Evolutionary conservation across 345 rosid species (phyloP).

Genomic region (Trapa bicornis): DNA sequence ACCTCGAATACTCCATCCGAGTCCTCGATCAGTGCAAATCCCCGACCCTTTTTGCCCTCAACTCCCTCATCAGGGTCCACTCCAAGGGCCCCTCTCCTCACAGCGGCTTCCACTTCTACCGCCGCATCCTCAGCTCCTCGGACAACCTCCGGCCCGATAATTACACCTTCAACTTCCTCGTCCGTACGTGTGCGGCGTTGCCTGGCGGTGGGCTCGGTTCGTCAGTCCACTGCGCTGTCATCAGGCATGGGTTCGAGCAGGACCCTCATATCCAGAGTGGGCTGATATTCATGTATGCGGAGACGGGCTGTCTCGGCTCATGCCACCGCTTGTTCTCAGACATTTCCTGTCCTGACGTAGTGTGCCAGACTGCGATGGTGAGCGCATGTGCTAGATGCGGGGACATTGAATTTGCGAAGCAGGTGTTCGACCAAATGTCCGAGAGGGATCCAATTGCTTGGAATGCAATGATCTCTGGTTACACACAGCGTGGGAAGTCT

Average conservation of each 20-base stretch:
- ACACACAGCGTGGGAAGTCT: constrained; percentile 35
- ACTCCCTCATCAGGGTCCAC: constrained; percentile 52
- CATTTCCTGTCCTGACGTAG: constrained; percentile 35
- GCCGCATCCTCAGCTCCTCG: constrained; percentile 12
- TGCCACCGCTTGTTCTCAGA: constrained; percentile 28
- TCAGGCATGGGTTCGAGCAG: constrained; percentile 38
- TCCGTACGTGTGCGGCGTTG: constrained; percentile 33
- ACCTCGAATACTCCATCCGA: constrained; percentile 30
- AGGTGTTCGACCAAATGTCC: constrained; percentile 49
- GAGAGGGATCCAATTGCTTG: constrained; percentile 39
- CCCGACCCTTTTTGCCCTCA: constrained; percentile 42
- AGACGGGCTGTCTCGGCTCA: constrained; percentile 29
- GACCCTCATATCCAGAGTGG: constrained; percentile 54
- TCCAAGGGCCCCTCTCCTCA: constrained; percentile 30
- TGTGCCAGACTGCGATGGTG: constrained; percentile 49
- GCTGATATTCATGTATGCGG: constrained; percentile 40
- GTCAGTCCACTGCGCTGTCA: constrained; percentile 26
- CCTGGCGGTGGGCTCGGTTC: constrained; percentile 19
- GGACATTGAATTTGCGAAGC: constrained; percentile 26
- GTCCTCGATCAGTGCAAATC: constrained; percentile 30
- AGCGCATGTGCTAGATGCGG: constrained; percentile 56
- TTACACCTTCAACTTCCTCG: constrained; percentile 46
- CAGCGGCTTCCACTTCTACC: constrained; percentile 30
- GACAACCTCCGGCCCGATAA: constrained; percentile 31
- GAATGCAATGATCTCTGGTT: constrained; percentile 55